Evolutionary conservation across 352 stramenopile species (phyloP), one percentile per base, ranked within the genome.

Genomic region (Globisporangium irregulare): DNA sequence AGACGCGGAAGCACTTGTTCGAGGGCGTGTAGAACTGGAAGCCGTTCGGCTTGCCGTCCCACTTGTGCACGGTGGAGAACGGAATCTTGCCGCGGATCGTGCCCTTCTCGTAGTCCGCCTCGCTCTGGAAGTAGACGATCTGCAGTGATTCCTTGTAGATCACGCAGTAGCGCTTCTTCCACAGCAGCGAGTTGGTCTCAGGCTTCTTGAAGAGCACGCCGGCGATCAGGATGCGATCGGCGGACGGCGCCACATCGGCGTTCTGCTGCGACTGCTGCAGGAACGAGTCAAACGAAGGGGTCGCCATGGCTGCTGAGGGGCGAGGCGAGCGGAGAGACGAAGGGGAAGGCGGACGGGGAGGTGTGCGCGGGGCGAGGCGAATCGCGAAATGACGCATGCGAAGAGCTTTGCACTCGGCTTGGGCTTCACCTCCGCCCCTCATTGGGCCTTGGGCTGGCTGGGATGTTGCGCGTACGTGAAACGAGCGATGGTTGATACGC

Each of bases 151-250:
- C 71, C 38, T 76, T 66, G 74, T 92, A 89, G 50, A 94, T 81
- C 29, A 94, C 87, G 70, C 87, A 94, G 80, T 90, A 94, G 69
- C 87, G 87, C 57, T 92, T 93, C 79, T 94, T 94, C 87, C 87
- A 94, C 7, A 94, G 79, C 67, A 94, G 75, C 70, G 87, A 89
- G 68, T 91, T 91, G 68, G 83, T 88, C 73, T 94, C 87, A 22
- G 84, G 83, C 57, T 89, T 88, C 75, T 94, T 94, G 78, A 90
- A 94, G 66, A 94, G 72, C 41, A 91, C 75, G 53, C 87, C 87
- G 8, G 77, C 67, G 71, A 92, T 80, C 64, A 92, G 66, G 55
- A 89, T 76, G 59, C 81, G 78, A 69, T 77, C 70, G 15, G 75
- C 29, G 60, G 18, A 70, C 68, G 62, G 53, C 38, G 56, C 32